Evolutionary conservation across 2,329 filamentous ascomycete species (phyloP), one percentile per base, ranked within the genome.

Genomic region (Verticillium tricorpus): DNA sequence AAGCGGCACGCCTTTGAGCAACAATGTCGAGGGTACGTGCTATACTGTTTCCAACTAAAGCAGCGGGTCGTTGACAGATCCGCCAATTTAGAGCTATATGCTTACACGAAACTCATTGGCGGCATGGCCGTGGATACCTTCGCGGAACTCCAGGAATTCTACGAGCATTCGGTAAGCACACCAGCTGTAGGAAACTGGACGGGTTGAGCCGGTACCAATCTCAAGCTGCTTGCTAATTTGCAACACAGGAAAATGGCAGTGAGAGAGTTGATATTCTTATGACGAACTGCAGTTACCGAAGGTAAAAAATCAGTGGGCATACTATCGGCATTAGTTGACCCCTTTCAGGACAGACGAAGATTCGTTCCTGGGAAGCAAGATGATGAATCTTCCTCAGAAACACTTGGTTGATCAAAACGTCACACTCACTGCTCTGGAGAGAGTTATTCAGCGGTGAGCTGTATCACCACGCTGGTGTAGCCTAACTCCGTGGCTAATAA

Each of bases 1-100:
- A 19, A 74, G 62, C 12, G 76, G 72, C 2, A 78, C 77, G 0
- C 77, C 77, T 0, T 57, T 78, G 0, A 62, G 72, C 2, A 78
- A 79, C 57, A 34, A 14, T 0, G 52, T 70, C 0, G 32, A 66
- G 7, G 76, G 76, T 76, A 64, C 62, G 25, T 17, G 58, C 3
- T 32, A 11, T 9, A 7, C 7, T 17, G 22, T 5, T 17, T 55
- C 22, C 1, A 9, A 39, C 5, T 15, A 15, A 45, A 19, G 39
- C 17, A 22, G 17, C 5, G 39, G 34, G 1, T 11, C 34, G 14
- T 14, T 35, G 8, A 35, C 34, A 35, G 34, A 14, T 14, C 5
- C 17, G 11, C 9, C 2, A n/a, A 22, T 19, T 15, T 11, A 78
- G 77, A 78, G 58, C 63, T 77, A 2, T 77, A 69, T 5, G 69